Evolutionary conservation across 495 filamentous ascomycete genomes (phyloP), one percentile per base, ranked within the genome.

Genomic region (Penicillium taxi): DNA sequence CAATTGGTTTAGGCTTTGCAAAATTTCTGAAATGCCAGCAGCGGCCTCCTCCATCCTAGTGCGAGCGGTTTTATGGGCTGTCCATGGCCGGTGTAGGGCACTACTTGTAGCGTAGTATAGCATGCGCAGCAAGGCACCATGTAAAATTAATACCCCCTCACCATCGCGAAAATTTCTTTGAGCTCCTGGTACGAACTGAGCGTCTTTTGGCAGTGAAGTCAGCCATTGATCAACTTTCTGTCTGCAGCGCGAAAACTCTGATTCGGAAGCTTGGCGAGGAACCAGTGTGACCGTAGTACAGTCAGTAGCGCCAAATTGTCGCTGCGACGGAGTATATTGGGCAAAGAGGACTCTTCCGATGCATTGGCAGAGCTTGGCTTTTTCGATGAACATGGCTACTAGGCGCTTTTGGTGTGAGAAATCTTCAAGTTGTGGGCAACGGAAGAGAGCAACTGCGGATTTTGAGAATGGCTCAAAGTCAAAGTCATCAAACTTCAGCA

Each of bases 361-460:
- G 57, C 78, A 82, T 34, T 86, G 70, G 52, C 82, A 89, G 13
- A 94, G 74, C 52, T 87, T 88, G 2, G 83, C 79, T 52, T 89
- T 90, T 37, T 85, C 80, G 41, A 94, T 85, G 58, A 86, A 94
- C 81, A 94, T 81, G 24, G 75, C 68, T 9, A 85, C 85, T 16
- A 93, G 65, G 38, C 83, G 70, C 24, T 73, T 73, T 55, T 91
- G 85, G 22, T 67, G 61, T n/a, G 56, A 62, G 5, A 49, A 28
- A 29, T 69, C 62, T 32, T 61, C 56, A 3, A 66, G 55, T 33
- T 66, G 61, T 13, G 58, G 60, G 32, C 65, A 69, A 31, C 39
- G 48, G 16, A 67, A 61, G 15, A 57, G 47, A 15, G 51, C 44
- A 16, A 59, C 45, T 3, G 64, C 63, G 9, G 55, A 50, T 3